Conservation (phyloP, 306 rosid species). For the Quercus robur region DNA sequence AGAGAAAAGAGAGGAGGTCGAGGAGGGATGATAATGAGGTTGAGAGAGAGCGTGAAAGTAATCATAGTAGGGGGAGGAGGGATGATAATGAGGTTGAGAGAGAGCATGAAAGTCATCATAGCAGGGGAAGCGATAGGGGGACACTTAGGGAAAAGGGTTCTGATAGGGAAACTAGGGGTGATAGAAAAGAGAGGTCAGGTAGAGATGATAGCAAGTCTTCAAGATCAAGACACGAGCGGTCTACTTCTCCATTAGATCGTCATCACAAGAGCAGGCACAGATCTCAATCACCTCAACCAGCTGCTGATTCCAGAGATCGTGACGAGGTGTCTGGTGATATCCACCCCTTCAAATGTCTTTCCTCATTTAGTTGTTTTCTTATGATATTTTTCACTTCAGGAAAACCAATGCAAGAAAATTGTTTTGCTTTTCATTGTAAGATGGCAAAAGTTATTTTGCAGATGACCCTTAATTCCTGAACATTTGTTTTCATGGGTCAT, state of each 20-base stretch:
- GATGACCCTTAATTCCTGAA: too few species aligned
- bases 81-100: slow-evolving; percentile 19
- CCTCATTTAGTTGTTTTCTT: not conserved
- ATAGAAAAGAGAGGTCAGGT: slow-evolving; percentile 46
- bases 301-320: slow-evolving; percentile 39
- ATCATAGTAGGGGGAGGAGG: slow-evolving; percentile 14
- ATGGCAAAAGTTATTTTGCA: not conserved
- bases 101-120: slow-evolving; percentile 26
- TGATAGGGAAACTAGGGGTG: slow-evolving; percentile 39
- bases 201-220: slow-evolving; percentile 47
- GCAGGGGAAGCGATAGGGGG: slow-evolving; percentile 17
- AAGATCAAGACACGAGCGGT: slow-evolving; percentile 52
- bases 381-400: not conserved
- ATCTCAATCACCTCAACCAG: slow-evolving; percentile 50
- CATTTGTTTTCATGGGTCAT: too few species aligned
- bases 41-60: slow-evolving; percentile 27
- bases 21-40: slow-evolving; percentile 25
- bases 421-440: not conserved
- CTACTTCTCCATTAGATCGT: slow-evolving; percentile 42
- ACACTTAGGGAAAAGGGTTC: slow-evolving; percentile 42
- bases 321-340: slow-evolving; percentile 99
- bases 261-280: slow-evolving; percentile 44
- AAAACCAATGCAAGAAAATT: not conserved
- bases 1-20: slow-evolving; percentile 31
- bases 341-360: slow-evolving; percentile 44